Conservation (phyloP, 2,329 filamentous ascomycete genomes). For the Zymoseptoria tritici region DNA sequence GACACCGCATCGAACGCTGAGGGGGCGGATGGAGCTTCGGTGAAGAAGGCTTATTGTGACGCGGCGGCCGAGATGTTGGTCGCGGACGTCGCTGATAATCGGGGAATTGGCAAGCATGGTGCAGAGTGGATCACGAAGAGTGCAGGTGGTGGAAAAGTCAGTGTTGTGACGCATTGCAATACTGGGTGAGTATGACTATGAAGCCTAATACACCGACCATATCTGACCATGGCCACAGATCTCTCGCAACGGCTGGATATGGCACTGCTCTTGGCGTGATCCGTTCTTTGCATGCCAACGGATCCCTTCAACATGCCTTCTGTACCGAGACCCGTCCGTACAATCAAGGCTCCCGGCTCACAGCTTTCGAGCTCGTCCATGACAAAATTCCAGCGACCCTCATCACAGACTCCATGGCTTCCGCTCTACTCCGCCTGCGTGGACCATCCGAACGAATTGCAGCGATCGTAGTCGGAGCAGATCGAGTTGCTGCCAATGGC, state of each 20-base stretch:
- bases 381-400: constrained; percentile 86
- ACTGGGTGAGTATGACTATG: constrained; percentile 57
- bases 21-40: constrained; percentile 42
- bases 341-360: constrained; percentile 92
- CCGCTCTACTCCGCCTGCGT: constrained; percentile 66
- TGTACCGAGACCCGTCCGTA: constrained; percentile 97
- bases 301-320: constrained; percentile 71
- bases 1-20: constrained; percentile 40
- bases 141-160: constrained; percentile 51
- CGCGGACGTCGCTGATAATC: constrained; percentile 81
- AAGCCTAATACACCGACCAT: neutral
- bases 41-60: constrained; percentile 64
- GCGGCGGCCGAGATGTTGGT: constrained; percentile 81
- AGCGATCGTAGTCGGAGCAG: constrained; percentile 88
- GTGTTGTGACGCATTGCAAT: constrained; percentile 96
- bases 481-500: constrained; percentile 90
- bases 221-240: constrained; percentile 43
- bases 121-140: constrained; percentile 71
- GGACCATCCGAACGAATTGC: constrained; percentile 58
- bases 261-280: constrained; percentile 93
- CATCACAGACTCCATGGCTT: constrained; percentile 95
- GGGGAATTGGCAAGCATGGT: constrained; percentile 74
- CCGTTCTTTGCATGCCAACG: constrained; percentile 63
- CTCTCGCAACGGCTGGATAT: constrained; percentile 93
- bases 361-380: constrained; percentile 92